phyloP scores from a whole-genome alignment of 495 filamentous ascomycete species.

The Sabuloglossum arenarium region DNA sequence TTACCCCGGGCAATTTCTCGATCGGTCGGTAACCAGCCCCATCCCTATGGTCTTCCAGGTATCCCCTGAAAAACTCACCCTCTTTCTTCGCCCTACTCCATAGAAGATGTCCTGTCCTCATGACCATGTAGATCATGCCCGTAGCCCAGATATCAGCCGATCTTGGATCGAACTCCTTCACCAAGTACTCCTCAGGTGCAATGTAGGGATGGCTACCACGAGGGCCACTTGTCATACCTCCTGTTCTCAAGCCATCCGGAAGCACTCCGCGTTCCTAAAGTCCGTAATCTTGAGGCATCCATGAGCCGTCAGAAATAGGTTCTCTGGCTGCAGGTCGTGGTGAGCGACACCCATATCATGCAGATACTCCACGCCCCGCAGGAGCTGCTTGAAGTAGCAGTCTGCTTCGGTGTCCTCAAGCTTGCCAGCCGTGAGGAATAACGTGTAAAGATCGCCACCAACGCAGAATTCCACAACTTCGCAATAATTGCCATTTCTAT shows the following conservation, averaged over 20 bases:
- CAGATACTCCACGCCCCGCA: constrained; percentile 98
- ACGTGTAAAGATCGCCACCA: constrained; percentile 87
- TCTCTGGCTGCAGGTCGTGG: constrained; percentile 86
- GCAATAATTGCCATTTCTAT: constrained; percentile 94
- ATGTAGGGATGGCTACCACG: constrained; percentile 97
- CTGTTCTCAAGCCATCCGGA: constrained; percentile 98
- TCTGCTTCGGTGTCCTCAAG: constrained; percentile 87
- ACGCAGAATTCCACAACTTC: constrained; percentile 99
- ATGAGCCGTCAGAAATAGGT: constrained; percentile 78
- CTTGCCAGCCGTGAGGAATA: constrained; percentile 80
- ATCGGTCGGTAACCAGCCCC: constrained; percentile 93
- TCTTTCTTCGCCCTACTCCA: constrained; percentile 90
- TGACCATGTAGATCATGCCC: constrained; percentile 99
- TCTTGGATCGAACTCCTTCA: constrained; percentile 87
- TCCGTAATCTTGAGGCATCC: constrained; percentile 97
- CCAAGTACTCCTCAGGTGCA: constrained; percentile 86
- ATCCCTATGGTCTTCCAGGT: constrained; percentile 75
- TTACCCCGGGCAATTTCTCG: constrained; percentile 84
- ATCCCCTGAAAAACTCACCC: constrained; percentile 90
- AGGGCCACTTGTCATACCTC: constrained; percentile 89
- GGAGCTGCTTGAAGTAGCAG: constrained; percentile 98
- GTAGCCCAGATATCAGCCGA: constrained; percentile 98
- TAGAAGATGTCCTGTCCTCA: constrained; percentile 87
- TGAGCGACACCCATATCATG: constrained; percentile 99
- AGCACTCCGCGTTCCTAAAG: constrained; percentile 98